These are phyloP conservation scores for Solanum hybrid DNA, from an alignment of 305 asterid genomes.

Conservation along the genomic window DNA sequence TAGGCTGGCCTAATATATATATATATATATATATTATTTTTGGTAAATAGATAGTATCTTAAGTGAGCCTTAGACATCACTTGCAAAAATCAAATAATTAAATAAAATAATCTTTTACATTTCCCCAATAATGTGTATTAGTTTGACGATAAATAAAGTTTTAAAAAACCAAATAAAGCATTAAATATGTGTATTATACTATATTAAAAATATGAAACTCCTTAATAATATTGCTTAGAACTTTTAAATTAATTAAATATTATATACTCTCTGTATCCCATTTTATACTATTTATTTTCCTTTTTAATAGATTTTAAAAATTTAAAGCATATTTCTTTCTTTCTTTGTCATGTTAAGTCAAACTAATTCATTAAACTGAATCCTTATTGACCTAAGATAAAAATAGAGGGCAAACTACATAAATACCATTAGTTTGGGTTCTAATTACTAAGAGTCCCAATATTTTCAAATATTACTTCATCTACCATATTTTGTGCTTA, in stretches of 20 bases:
- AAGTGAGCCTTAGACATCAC: not conserved
- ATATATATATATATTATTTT: no score
- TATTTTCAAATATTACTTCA: no score
- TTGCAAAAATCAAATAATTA: not conserved
- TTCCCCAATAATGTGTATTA: not conserved
- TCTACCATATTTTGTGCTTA: no score
- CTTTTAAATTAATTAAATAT: not conserved
- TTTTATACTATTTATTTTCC: not conserved
- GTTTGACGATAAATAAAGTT: not conserved
- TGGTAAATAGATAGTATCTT: not conserved
- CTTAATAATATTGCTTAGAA: not conserved
- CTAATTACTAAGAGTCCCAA: no score
- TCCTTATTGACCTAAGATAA: not conserved
- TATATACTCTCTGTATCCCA: not conserved
- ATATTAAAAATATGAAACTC: not conserved
- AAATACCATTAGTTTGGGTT: no score
- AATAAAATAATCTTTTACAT: not conserved
- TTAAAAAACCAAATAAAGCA: no score
- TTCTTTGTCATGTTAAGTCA: not conserved
- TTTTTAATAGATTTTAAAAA: no score
- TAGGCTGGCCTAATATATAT: no score
- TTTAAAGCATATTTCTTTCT: no score
- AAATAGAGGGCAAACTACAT: no score
- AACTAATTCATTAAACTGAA: not conserved
- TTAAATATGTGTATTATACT: not conserved